Evolutionary conservation across 208 protist species (phyloP).

Genomic region (Leishmania tarentolae): DNA sequence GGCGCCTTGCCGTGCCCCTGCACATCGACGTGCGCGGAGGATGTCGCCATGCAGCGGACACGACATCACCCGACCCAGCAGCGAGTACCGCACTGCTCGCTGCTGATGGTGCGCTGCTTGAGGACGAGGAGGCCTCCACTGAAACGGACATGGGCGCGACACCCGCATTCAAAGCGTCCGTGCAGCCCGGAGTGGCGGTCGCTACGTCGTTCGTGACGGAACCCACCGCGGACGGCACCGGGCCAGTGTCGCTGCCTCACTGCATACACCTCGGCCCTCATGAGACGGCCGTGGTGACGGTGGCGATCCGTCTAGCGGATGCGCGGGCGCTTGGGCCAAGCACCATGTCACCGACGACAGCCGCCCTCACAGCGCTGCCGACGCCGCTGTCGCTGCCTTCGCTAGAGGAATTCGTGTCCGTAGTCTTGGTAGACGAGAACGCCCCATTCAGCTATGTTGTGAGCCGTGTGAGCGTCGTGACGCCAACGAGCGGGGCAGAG

Average conservation of each 20-base stretch:
- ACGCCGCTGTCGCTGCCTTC: conserved; percentile 37
- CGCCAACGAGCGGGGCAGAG: conserved; percentile 34
- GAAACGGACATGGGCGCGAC: neutral
- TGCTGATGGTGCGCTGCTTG: conserved; percentile 4
- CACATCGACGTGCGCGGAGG: conserved; percentile 45
- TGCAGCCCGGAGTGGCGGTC: neutral
- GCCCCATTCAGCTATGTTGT: conserved; percentile 64
- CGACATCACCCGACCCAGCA: neutral
- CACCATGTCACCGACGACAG: neutral
- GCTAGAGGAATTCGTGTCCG: conserved; percentile 67
- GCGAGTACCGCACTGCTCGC: neutral
- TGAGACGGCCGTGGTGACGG: conserved; percentile 29
- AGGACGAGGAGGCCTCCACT: neutral
- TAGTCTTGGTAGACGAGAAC: conserved; percentile 76
- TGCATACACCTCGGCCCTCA: conserved; percentile 27
- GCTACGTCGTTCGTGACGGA: conserved; percentile 27
- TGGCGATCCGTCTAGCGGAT: conserved; percentile 21
- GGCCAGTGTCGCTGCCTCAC: conserved; percentile 26
- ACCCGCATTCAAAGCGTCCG: neutral
- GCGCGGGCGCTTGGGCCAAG: neutral
- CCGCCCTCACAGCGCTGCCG: neutral
- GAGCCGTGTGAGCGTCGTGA: conserved; percentile 61
- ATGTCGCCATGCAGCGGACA: neutral
- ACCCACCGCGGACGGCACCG: neutral
- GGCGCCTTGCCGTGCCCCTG: conserved; percentile 42